Evolutionary conservation across 306 rosid species (phyloP).

Genomic region (Pueraria montana): DNA sequence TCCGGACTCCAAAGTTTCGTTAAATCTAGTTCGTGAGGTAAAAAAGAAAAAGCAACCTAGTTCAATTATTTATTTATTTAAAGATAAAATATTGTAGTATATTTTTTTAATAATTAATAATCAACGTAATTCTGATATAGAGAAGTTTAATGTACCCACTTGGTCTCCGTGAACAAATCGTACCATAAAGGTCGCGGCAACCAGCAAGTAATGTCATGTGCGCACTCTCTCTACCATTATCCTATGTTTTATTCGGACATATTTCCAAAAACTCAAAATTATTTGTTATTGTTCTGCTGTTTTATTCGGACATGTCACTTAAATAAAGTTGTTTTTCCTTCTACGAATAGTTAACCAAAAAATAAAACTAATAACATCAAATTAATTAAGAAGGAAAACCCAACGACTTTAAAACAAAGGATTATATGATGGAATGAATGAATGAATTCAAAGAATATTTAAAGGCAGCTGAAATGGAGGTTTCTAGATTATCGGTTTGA

Average conservation of each 20-base stretch:
- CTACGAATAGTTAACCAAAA: background rate
- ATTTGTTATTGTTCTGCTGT: background rate
- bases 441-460: background rate
- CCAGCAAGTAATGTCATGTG: conserved; percentile 6
- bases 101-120: background rate
- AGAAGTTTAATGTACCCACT: conserved; percentile 39
- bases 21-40: conserved; percentile 62
- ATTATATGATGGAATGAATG: background rate
- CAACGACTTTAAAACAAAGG: background rate
- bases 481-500: conserved; percentile 32
- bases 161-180: conserved; percentile 39
- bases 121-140: background rate
- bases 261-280: background rate
- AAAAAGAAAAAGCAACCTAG: conserved; percentile 40
- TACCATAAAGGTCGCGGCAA: conserved; percentile 16
- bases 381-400: background rate
- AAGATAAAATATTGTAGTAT: background rate
- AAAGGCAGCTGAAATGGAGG: conserved; percentile 17
- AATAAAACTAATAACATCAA: background rate
- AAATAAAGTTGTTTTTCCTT: background rate
- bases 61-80: conserved; percentile 33
- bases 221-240: conserved; percentile 28
- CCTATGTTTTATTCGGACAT: conserved; percentile 13
- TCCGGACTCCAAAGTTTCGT: conserved; percentile 71
- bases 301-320: background rate